A percentile compares a stretch with the other conserved stretches of the same genome.
These are phyloP conservation scores for Rhizophagus prolifer DNA, from an alignment of 192 early-diverging fungal genomes.

Conservation along the genomic window DNA sequence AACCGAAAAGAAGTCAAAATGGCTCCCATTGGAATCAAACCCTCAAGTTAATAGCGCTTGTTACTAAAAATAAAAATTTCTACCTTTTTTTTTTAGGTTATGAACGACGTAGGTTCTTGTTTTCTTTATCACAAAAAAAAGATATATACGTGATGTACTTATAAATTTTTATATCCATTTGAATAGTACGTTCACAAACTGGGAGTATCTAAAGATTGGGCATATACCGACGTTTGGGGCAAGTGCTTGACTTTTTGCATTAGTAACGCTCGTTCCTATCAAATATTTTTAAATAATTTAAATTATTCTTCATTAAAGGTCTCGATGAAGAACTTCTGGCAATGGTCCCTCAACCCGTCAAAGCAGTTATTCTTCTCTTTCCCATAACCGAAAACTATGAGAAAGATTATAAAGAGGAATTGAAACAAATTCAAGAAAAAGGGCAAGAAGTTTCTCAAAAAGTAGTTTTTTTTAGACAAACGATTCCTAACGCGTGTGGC, in stretches of 20 bases:
- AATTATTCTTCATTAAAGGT: slow-evolving; percentile 37
- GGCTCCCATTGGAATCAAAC: slow-evolving; percentile 89
- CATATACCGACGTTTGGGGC: slow-evolving; percentile 82
- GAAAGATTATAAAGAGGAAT: slow-evolving; percentile 49
- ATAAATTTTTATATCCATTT: slow-evolving; percentile 12
- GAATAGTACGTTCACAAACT: slow-evolving; percentile 64
- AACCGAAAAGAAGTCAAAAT: slow-evolving; percentile 41
- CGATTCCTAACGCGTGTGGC: slow-evolving; percentile 91
- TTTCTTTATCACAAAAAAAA: not conserved
- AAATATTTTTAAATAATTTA: not conserved
- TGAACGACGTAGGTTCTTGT: slow-evolving; percentile 54
- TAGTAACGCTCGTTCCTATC: not conserved
- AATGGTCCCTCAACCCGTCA: slow-evolving; percentile 79
- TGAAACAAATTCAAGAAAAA: slow-evolving; percentile 40
- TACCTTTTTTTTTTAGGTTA: slow-evolving; percentile 12
- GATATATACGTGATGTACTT: not conserved
- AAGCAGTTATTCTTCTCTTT: slow-evolving; percentile 88
- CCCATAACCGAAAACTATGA: slow-evolving; percentile 69
- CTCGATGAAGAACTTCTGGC: slow-evolving; percentile 81
- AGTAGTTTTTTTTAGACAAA: slow-evolving; percentile 81
- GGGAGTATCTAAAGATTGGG: slow-evolving; percentile 61
- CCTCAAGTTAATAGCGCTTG: slow-evolving; percentile 61
- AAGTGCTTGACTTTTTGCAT: slow-evolving; percentile 20
- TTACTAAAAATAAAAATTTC: not conserved
- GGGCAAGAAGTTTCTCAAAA: slow-evolving; percentile 57